These are phyloP conservation scores for Loxodes magnus DNA, from an alignment of 73 alveolate species.

Conservation along the genomic window DNA sequence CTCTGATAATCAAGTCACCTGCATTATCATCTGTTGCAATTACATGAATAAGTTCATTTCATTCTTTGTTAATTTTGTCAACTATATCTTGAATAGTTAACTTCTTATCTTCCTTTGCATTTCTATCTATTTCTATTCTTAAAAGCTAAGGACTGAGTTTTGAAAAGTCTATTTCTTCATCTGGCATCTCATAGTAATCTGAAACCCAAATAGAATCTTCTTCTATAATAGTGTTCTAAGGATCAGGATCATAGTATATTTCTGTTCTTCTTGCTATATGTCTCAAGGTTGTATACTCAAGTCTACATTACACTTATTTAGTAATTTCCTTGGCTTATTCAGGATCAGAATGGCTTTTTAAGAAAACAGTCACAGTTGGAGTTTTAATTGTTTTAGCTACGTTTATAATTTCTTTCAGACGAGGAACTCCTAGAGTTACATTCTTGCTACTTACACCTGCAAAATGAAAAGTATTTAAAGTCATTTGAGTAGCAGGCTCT, in stretches of 20 bases:
- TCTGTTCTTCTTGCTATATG: constrained; percentile 70
- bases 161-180: constrained; percentile 36
- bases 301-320: constrained; percentile 41
- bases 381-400: constrained; percentile 91
- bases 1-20: constrained; percentile 48
- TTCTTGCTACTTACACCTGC: constrained; percentile 98
- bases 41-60: constrained; percentile 30
- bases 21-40: constrained; percentile 64
- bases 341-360: constrained; percentile 52
- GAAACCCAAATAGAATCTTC: constrained; percentile 68
- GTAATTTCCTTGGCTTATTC: constrained; percentile 41
- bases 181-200: constrained; percentile 55
- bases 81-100: constrained; percentile 54
- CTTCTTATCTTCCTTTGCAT: constrained; percentile 36
- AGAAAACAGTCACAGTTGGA: constrained; percentile 83
- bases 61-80: constrained; percentile 40
- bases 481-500: constrained; percentile 99
- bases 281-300: constrained; percentile 87
- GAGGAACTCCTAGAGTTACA: constrained; percentile 98
- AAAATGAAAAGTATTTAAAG: constrained; percentile 96
- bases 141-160: constrained; percentile 74
- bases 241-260: constrained; percentile 94
- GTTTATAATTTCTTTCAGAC: constrained; percentile 93
- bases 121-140: constrained; percentile 58
- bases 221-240: constrained; percentile 61